Base-by-base conservation (phyloP, 306 rosid species). In the Senna siamea region DNA sequence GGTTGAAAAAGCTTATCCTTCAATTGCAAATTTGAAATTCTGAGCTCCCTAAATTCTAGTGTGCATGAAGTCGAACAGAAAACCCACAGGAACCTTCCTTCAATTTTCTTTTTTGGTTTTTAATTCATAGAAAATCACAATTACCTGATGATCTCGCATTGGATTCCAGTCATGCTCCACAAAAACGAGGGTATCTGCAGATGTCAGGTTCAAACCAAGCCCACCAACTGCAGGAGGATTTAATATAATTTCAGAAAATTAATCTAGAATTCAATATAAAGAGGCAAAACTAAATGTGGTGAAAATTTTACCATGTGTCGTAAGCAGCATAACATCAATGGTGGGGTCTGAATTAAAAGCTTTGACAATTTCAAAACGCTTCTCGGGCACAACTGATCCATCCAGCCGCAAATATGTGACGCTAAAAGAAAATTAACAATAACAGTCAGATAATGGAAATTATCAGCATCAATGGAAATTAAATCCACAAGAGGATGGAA, bases 91-190 rank as follows among this genome's bases (percentile, higher is more conserved):
- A n/a, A n/a, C n/a, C n/a, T n/a, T n/a, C n/a, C n/a, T n/a, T n/a
- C n/a, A n/a, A n/a, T 26, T 26, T 26, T 26, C 3, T 26, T 26
- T 26, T 26, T 26, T 1, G 30, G 30, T 26, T 26, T 26, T 1
- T 26, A 26, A 26, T 26, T 26, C 30, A 26, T 26, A 47, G 81
- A 30, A 68, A 63, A 63, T 38, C 59, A 52, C 26, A 26, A 57
- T 61, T 74, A 93, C 98, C 97, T 91, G 98, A 81, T 78, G 97
- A 81, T 94, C 98, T 14, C 98, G 96, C 97, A 91, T 91, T 28
- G 97, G 98, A 84, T 94, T 94, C 98, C 98, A 94, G 73, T 94
- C 98, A 58, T 94, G 98, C 89, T 94, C 98, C 95, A 94, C 87
- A 81, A 94, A 94, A 72, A 94, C 81, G 35, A 94, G 91, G 44